Conservation (phyloP, 768 basidiomycete genomes). For the Mycena indigotica region DNA sequence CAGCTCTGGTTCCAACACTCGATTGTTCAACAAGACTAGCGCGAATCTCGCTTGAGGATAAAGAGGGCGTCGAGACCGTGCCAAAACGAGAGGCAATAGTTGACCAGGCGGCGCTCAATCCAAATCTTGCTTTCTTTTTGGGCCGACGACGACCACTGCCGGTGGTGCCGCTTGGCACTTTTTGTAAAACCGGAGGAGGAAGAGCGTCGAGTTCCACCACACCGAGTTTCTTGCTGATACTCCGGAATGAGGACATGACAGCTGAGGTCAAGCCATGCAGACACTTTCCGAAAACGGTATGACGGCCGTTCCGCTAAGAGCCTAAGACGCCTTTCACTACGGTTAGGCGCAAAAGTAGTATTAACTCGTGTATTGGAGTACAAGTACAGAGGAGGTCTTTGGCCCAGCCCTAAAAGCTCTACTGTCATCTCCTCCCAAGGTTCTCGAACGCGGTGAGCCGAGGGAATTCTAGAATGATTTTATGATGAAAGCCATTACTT, state of each 20-base stretch:
- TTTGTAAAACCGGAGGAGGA: conserved; percentile 46
- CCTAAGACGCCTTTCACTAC: no score
- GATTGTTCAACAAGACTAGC: conserved; percentile 7
- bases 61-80: conserved; percentile 55
- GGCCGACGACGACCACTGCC: conserved; percentile 29
- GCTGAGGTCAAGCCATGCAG: conserved; percentile 15
- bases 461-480: no score
- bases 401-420: no score
- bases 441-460: no score
- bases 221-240: conserved; percentile 15
- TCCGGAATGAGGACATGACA: conserved; percentile 15
- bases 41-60: conserved; percentile 20
- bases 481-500: no score
- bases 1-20: neutral
- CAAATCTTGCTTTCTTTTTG: conserved; percentile 43
- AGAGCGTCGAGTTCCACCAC: conserved; percentile 27
- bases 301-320: no score
- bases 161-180: conserved; percentile 22
- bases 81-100: conserved; percentile 57
- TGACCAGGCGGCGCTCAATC: conserved; percentile 48
- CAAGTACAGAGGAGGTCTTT: no score
- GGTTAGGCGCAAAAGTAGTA: no score
- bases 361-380: no score
- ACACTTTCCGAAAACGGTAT: no score
- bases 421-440: no score